phyloP scores from a whole-genome alignment of 2,329 filamentous ascomycete species.

The Diplodia scrobiculata region DNA sequence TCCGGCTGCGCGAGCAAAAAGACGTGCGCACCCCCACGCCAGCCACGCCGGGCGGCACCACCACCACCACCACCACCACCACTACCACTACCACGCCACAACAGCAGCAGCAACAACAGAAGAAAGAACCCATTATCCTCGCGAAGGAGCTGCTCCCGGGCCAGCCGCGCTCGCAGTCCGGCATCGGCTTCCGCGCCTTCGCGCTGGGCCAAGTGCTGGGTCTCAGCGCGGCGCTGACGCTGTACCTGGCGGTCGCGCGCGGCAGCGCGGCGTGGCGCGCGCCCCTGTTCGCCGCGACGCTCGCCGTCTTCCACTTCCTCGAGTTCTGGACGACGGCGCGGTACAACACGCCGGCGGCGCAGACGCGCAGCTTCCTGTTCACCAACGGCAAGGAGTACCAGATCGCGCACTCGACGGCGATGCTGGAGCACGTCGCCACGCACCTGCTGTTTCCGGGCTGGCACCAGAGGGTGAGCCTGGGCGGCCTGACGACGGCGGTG shows the following conservation, averaged over 20 bases:
- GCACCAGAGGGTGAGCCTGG: conserved; percentile 49
- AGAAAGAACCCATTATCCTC: background rate
- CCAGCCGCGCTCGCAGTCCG: conserved; percentile 50
- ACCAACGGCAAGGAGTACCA: conserved; percentile 84
- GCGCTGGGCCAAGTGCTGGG: conserved; percentile 46
- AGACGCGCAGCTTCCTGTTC: conserved; percentile 76
- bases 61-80: too few species aligned
- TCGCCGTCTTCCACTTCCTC: conserved; percentile 88
- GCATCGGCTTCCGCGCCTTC: conserved; percentile 53
- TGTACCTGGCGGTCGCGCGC: conserved; percentile 36
- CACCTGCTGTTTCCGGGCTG: conserved; percentile 57
- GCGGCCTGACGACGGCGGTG: conserved; percentile 41
- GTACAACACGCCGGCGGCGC: conserved; percentile 75
- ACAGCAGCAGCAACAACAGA: background rate
- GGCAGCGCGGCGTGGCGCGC: conserved; percentile 58
- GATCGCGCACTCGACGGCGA: conserved; percentile 74
- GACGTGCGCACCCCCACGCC: too few species aligned
- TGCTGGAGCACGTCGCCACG: conserved; percentile 70
- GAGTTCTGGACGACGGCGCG: conserved; percentile 89
- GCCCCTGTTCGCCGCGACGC: conserved; percentile 64
- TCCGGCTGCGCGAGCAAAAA: conserved; percentile 36
- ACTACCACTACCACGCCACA: conserved; percentile 18
- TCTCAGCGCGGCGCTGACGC: conserved; percentile 39
- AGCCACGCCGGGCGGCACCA: too few species aligned
- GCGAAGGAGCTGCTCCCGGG: conserved; percentile 44